Base-by-base conservation (phyloP, 768 basidiomycete genomes). In the Suillus discolor region DNA sequence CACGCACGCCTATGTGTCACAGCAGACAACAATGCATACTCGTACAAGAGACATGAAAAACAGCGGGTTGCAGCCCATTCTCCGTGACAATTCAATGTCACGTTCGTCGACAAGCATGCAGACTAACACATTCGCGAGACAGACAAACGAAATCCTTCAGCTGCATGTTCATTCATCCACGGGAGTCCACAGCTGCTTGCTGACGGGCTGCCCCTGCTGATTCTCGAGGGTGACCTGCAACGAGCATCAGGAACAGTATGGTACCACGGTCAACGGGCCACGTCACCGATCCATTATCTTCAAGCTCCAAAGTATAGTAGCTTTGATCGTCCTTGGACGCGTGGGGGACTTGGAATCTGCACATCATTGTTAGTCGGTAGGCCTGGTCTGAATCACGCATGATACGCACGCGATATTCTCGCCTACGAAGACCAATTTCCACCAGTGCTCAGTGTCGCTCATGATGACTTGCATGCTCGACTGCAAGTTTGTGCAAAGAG, bases 121-220 rank as follows among this genome's bases (percentile, higher is more conserved):
- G 25, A 28, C 34, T 4, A 4, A 45, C 41, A 16, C 3, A 44
- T 44, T 7, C 16, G 7, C 42, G 42, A 44, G 42, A 44, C 18
- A 11, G 5, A 20, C 23, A 23, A 47, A 47, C 4, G 5, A 13
- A 47, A 47, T 47, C n/a, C 45, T n/a, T 47, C 45, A 47, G 3
- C 5, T 2, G 12, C 45, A 47, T 0, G 5, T 5, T 47, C 45
- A 47, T 23, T 47, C 11, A 34, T 34, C 8, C 34, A 5, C 34
- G 34, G 34, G 5, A 5, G 4, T 47, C 45, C n/a, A 47, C 5
- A 23, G n/a, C 45, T 45, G 44, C 44, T 0, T 5, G 6, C 0
- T 0, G 12, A 0, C 3, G 47, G 6, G 47, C 0, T 6, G 4
- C 2, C 13, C 2, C 1, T 12, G 5, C 23, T 15, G 5, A 6